These are phyloP conservation scores for Sphaerulina vaccinii DNA, from an alignment of 2,329 filamentous ascomycete genomes.

Conservation along the genomic window DNA sequence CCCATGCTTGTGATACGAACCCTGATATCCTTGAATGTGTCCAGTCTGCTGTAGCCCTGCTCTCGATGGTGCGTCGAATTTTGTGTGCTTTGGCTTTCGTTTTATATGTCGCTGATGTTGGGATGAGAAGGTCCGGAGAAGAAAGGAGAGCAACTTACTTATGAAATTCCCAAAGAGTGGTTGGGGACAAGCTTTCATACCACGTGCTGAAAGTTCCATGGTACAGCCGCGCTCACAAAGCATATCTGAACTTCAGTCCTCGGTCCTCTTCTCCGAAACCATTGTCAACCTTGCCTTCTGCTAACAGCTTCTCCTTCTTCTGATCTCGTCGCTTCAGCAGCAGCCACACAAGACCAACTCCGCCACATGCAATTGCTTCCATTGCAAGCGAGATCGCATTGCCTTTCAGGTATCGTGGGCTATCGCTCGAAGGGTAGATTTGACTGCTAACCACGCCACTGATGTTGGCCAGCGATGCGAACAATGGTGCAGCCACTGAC, in stretches of 20 bases:
- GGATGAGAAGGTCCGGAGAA: too few species aligned
- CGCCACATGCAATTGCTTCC: constrained; percentile 5
- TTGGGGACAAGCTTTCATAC: too few species aligned
- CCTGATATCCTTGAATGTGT: too few species aligned
- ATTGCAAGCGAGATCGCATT: constrained; percentile 5
- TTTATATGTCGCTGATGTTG: too few species aligned
- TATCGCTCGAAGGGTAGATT: constrained; percentile 9
- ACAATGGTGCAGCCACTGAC: constrained; percentile 11
- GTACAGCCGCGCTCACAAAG: not conserved
- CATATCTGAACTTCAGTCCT: constrained; percentile 8
- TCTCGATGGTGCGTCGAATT: too few species aligned
- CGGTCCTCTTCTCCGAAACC: constrained; percentile 7
- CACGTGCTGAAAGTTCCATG: too few species aligned
- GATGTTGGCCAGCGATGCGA: constrained; percentile 3
- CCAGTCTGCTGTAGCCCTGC: too few species aligned
- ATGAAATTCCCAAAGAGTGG: too few species aligned
- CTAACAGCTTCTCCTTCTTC: not conserved
- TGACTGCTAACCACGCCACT: constrained; percentile 9
- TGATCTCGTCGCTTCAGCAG: not conserved
- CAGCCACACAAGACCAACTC: not conserved
- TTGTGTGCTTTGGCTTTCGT: too few species aligned
- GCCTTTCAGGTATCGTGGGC: constrained; percentile 12
- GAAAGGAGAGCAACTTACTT: too few species aligned
- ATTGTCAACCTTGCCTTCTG: constrained; percentile 1
- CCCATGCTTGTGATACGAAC: too few species aligned